A percentile compares a stretch with the other conserved stretches of the same genome.
phyloP scores from a whole-genome alignment of 768 basidiomycete species.

The Xanthoconium stramineum region DNA sequence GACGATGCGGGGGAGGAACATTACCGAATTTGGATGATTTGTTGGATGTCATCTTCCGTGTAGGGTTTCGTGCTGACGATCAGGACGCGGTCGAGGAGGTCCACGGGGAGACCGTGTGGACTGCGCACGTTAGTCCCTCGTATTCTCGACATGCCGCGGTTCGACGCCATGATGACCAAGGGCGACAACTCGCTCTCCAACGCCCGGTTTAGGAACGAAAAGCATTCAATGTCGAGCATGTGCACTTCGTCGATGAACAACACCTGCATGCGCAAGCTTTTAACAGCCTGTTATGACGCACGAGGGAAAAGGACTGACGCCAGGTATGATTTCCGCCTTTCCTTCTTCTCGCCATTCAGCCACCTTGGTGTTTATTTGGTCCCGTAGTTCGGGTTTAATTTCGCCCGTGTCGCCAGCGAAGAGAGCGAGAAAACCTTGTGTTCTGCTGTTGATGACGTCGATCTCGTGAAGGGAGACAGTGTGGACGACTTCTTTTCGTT shows the following conservation, averaged over 20 bases:
- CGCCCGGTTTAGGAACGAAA: conserved; percentile 96
- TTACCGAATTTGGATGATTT: conserved; percentile 91
- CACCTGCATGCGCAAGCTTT: conserved; percentile 48
- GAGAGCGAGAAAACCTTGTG: conserved; percentile 96
- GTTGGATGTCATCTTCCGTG: conserved; percentile 73
- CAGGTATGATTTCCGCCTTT: conserved; percentile 96
- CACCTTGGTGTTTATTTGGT: conserved; percentile 96
- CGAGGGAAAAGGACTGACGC: conserved; percentile 51
- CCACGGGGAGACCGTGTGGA: conserved; percentile 93
- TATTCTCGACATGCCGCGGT: conserved; percentile 92
- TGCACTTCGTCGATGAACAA: conserved; percentile 99
- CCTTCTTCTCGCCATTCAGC: conserved; percentile 98
- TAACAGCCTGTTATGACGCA: not conserved
- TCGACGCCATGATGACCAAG: conserved; percentile 97
- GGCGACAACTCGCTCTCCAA: conserved; percentile 92
- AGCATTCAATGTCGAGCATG: conserved; percentile 99
- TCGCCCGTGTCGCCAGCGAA: conserved; percentile 97
- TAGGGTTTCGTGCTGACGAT: conserved; percentile 95
- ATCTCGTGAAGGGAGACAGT: conserved; percentile 98
- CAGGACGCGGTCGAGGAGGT: conserved; percentile 90
- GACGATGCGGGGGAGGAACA: not conserved
- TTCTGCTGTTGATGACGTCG: conserved; percentile 97
- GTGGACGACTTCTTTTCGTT: conserved; percentile 95
- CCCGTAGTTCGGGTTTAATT: conserved; percentile 94
- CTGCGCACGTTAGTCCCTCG: conserved; percentile 92